A percentile compares a stretch with the other conserved stretches of the same genome.
These are phyloP conservation scores for Salix brachista DNA, from an alignment of 345 rosid species.

Conservation along the genomic window DNA sequence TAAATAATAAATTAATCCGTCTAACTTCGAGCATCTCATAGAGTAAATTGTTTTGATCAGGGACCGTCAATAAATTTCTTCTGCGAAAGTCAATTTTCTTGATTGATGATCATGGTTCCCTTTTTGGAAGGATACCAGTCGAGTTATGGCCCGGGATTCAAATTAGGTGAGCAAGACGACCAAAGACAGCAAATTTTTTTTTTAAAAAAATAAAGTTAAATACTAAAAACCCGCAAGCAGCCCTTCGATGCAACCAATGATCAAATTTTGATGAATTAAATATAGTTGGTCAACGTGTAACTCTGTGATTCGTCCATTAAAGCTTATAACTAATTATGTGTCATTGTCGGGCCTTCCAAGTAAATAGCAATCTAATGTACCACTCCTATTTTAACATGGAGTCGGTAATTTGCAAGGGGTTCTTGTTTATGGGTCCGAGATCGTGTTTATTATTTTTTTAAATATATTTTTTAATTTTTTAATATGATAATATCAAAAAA, in stretches of 20 bases:
- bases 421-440: too few relatives aligned
- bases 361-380: background rate
- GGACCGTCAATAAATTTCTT: background rate
- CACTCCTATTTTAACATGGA: too few relatives aligned
- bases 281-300: background rate
- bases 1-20: too few relatives aligned
- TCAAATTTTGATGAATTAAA: background rate
- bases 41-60: background rate
- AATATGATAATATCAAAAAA: too few relatives aligned
- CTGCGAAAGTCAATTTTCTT: background rate
- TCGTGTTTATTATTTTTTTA: too few relatives aligned
- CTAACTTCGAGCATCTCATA: fast-evolving
- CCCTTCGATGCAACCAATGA: background rate
- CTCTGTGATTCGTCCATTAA: background rate
- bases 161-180: background rate
- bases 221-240: background rate
- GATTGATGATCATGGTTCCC: background rate
- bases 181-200: background rate
- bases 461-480: too few relatives aligned
- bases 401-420: too few relatives aligned
- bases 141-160: background rate
- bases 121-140: background rate
- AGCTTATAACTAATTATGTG: background rate
- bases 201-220: background rate
- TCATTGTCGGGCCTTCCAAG: background rate